A percentile compares a stretch with the other conserved stretches of the same genome.
Conservation (phyloP, 768 basidiomycete genomes). For the Pulveroboletus ravenelii region DNA sequence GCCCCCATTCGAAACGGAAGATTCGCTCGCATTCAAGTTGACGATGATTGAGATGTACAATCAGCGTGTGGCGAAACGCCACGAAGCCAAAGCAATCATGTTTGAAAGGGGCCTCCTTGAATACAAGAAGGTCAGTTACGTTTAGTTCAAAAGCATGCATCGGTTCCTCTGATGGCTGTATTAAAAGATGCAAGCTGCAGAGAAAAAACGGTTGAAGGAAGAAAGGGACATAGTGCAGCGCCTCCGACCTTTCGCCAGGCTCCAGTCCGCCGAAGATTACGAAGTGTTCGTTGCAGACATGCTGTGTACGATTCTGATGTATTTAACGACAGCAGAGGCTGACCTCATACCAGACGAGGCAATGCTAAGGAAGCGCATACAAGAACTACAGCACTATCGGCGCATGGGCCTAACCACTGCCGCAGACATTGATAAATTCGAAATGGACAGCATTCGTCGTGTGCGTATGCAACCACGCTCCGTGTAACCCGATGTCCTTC, state of each 20-base stretch:
- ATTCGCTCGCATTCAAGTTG: conserved; percentile 85
- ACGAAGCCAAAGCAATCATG: conserved; percentile 82
- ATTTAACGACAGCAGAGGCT: background rate
- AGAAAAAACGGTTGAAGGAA: conserved; percentile 87
- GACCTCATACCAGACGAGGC: conserved; percentile 63
- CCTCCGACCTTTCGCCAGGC: conserved; percentile 82
- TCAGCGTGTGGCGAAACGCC: conserved; percentile 79
- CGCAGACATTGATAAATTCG: conserved; percentile 91
- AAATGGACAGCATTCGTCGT: conserved; percentile 65
- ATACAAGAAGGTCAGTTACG: conserved; percentile 77
- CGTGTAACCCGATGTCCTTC: background rate
- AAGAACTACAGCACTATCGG: conserved; percentile 88
- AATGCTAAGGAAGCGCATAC: conserved; percentile 79
- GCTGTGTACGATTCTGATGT: conserved; percentile 57
- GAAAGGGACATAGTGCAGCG: conserved; percentile 89
- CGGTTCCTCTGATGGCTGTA: conserved; percentile 2
- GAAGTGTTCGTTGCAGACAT: conserved; percentile 86
- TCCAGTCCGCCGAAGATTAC: conserved; percentile 90
- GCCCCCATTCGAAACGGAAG: conserved; percentile 75
- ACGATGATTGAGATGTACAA: conserved; percentile 87
- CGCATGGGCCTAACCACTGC: conserved; percentile 77
- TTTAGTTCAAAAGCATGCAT: too few species aligned
- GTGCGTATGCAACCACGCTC: conserved; percentile 38
- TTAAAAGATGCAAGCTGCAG: conserved; percentile 77
- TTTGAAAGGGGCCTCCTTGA: conserved; percentile 89